Base-by-base conservation (phyloP, 352 stramenopile genomes). In the Nothophytophthora sp. region DNA sequence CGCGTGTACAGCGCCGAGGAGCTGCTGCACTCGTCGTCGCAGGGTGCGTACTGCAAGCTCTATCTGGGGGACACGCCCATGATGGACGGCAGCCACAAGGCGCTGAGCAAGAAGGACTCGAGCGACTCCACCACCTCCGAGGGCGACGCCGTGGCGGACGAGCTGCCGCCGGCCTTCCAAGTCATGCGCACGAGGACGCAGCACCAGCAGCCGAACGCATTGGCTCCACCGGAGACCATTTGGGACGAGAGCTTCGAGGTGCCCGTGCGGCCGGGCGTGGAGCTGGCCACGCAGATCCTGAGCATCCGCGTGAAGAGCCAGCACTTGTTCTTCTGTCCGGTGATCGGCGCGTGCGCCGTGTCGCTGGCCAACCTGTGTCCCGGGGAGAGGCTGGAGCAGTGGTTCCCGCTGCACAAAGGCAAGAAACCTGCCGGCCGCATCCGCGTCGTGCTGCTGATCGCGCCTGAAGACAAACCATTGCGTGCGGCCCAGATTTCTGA, bases 41-140 rank as follows among this genome's bases (percentile, higher is more conserved):
- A 81, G n/a, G 76, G 76, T 30, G 61, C 75, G 1, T 88, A 88
- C 50, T 86, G 74, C 59, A 88, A 88, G 41, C 61, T 88, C 19
- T 88, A 88, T 36, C 47, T 88, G 18, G 72, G 74, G 23, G 50
- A 74, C 16, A 61, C 62, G n/a, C 27, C 65, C 20, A 75, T 85
- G 70, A 55, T 70, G 18, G 63, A 84, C 24, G 77, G 77, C 52
- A 72, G 55, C 20, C 71, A 78, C 29, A 66, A 64, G 47, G 49
- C 50, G 2, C 32, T 81, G 39, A 63, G 47, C 20, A 74, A 70
- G 40, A 57, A 60, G 23, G 62, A 76, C 50, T 64, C 62, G 41
- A 62, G 36, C 36, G 58, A 66, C 19, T 60, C 50, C 5, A 32
- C 19, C 16, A 34, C 51, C 11, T 60, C 49, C 18, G 46, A 6